These are phyloP conservation scores for Erysimum cheiranthoides DNA, from an alignment of 345 rosid genomes.

Conservation along the genomic window DNA sequence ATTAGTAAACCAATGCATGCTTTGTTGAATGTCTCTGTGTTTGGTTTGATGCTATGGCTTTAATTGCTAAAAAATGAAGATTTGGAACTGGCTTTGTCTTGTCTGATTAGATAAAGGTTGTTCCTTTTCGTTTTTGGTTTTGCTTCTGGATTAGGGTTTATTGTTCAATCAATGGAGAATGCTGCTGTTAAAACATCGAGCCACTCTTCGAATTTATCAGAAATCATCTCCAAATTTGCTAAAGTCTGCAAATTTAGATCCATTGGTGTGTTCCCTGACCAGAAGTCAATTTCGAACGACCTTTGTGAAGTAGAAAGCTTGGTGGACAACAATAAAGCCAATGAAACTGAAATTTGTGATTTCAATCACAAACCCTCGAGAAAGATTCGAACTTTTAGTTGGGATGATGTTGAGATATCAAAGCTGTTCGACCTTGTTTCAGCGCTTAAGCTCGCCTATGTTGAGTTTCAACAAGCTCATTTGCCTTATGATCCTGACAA, in stretches of 20 bases:
- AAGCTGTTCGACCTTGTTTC: constrained; percentile 61
- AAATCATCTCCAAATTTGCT: constrained; percentile 61
- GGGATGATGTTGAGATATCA: constrained; percentile 41
- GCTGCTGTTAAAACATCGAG: constrained; percentile 46
- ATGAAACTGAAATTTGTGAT: constrained; percentile 39
- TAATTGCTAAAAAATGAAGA: neutral
- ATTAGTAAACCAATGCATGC: neutral
- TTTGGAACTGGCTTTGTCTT: neutral
- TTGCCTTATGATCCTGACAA: constrained; percentile 61
- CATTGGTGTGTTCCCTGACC: constrained; percentile 58
- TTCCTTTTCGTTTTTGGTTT: neutral
- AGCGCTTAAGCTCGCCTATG: constrained; percentile 55
- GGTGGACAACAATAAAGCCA: constrained; percentile 39
- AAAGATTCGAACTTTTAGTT: constrained; percentile 30
- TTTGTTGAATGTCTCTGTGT: constrained; percentile 8
- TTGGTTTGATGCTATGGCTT: constrained; percentile 4
- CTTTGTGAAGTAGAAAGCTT: constrained; percentile 37
- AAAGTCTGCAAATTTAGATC: constrained; percentile 68
- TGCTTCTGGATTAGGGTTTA: constrained; percentile 12
- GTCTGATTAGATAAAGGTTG: neutral
- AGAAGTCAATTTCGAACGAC: constrained; percentile 31
- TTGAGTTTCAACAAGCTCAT: constrained; percentile 67
- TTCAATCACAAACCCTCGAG: constrained; percentile 28
- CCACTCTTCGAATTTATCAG: constrained; percentile 56
- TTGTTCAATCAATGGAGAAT: constrained; percentile 51